Conservation (phyloP, 805 yeast genomes). For the Kazachstania psychrophila region DNA sequence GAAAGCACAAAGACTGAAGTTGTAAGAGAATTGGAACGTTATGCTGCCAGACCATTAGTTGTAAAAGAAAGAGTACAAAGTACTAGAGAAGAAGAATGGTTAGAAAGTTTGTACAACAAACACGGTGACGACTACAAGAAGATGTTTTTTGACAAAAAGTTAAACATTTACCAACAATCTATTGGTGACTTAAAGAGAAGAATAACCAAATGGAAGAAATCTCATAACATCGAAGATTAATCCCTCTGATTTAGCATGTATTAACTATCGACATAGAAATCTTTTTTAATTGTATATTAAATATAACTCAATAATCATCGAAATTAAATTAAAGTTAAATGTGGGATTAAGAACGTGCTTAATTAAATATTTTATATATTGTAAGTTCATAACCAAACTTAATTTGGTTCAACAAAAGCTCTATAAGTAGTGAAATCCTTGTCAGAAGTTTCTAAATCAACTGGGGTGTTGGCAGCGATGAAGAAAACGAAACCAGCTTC, state of each 20-base stretch:
- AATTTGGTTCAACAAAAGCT: conserved; percentile 72
- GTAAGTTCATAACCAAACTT: background rate
- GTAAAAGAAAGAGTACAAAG: conserved; percentile 49
- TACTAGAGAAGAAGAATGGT: conserved; percentile 70
- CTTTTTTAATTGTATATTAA: no score
- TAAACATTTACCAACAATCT: conserved; percentile 74
- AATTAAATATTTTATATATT: no score
- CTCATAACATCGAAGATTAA: conserved; percentile 27
- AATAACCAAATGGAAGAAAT: conserved; percentile 58
- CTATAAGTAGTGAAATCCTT: conserved; percentile 69
- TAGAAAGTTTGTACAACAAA: conserved; percentile 51
- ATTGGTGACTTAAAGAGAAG: conserved; percentile 76
- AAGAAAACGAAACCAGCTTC: conserved; percentile 75
- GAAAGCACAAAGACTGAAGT: conserved; percentile 40
- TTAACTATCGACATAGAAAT: no score
- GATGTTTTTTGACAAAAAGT: conserved; percentile 87
- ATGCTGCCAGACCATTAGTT: conserved; percentile 37
- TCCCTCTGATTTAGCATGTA: no score
- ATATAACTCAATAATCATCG: no score
- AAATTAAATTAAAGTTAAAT: no score
- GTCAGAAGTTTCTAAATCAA: conserved; percentile 48
- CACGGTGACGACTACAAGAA: conserved; percentile 82
- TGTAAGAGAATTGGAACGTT: conserved; percentile 58
- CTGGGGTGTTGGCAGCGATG: conserved; percentile 65
- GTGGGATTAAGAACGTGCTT: no score